These are phyloP conservation scores for Globomyces pollinis-pini DNA, from an alignment of 192 early-diverging fungal genomes.

Conservation along the genomic window DNA sequence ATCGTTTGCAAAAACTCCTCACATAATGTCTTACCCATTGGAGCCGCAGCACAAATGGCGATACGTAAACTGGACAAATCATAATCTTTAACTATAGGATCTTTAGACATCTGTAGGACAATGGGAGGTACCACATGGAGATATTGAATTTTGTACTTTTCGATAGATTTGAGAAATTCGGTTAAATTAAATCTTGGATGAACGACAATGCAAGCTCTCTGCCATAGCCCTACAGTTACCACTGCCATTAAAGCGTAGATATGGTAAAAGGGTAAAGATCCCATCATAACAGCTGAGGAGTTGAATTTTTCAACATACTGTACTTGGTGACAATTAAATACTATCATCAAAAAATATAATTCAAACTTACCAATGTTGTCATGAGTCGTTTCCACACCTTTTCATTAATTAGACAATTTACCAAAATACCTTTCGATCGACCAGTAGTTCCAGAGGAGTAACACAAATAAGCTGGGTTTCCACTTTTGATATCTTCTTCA, in stretches of 20 bases:
- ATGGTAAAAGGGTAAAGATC: conserved; percentile 59
- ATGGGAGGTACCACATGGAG: conserved; percentile 61
- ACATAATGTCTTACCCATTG: conserved; percentile 62
- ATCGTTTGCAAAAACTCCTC: conserved; percentile 47
- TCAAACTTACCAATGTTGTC: too few species aligned
- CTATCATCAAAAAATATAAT: too few species aligned
- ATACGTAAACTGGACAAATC: conserved; percentile 58
- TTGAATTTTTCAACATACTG: conserved; percentile 30
- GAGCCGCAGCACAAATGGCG: conserved; percentile 73
- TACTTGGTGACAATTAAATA: conserved; percentile 63
- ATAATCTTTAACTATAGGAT: conserved; percentile 65
- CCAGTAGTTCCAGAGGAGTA: conserved; percentile 71
- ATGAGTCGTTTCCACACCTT: conserved; percentile 77
- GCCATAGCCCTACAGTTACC: conserved; percentile 23
- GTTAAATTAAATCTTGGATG: conserved; percentile 70
- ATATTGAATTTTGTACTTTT: conserved; percentile 60
- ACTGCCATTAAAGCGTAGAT: conserved; percentile 27
- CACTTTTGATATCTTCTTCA: background rate
- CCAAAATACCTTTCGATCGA: conserved; percentile 50
- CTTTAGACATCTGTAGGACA: conserved; percentile 66
- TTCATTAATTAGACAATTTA: too few species aligned
- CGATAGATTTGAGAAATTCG: conserved; percentile 52
- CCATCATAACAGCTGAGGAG: conserved; percentile 1
- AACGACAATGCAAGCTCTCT: conserved; percentile 55
- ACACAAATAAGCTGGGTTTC: conserved; percentile 53